Base-by-base conservation (phyloP, 306 rosid species). In the Malus domestica region DNA sequence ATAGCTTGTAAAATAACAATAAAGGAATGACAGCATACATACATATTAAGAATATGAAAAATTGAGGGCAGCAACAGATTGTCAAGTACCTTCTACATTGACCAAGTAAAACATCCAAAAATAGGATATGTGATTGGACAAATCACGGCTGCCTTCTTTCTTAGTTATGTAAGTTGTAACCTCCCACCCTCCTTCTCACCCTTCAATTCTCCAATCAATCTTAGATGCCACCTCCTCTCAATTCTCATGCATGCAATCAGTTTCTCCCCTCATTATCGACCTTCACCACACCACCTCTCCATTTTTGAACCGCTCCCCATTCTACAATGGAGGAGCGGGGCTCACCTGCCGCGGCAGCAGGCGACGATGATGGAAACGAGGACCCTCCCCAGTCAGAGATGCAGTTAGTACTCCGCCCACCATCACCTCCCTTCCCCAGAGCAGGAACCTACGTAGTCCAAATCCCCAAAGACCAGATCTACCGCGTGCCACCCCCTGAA, bases 381-480 rank as follows among this genome's bases (percentile, higher is more conserved):
- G 77, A 65, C 32, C 44, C 68, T 35, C 30, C 72, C 1, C 6
- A 29, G 55, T 73, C 68, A 18, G 69, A 73, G 59, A 73, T 55
- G 12, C 77, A 61, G 44, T 18, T 73, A 27, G 77, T 74, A 3
- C 70, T 27, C 42, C 30, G 19, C 6, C 16, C 55, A 2, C 5
- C 51, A 4, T 49, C 29, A 19, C 70, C 45, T 35, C 70, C 71
- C 33, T 7, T 2, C 20, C 68, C 10, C 35, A 4, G 0, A 11
- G 38, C 60, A 0, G 85, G 83, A 4, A 86, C 85, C 45, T 89
- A 89, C 83, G 85, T 91, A 8, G 85, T 91, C n/a, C 94, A 87
- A 42, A 68, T 89, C 79, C 97, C 94, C 0, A 87, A 78, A 72
- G 87, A 91, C 61, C 92, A 91, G 75, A 82, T 91, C 35, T 89